A percentile compares a stretch with the other conserved stretches of the same genome.
Conservation (phyloP, 2,329 filamentous ascomycete species). For the Colletotrichum abscissum region DNA sequence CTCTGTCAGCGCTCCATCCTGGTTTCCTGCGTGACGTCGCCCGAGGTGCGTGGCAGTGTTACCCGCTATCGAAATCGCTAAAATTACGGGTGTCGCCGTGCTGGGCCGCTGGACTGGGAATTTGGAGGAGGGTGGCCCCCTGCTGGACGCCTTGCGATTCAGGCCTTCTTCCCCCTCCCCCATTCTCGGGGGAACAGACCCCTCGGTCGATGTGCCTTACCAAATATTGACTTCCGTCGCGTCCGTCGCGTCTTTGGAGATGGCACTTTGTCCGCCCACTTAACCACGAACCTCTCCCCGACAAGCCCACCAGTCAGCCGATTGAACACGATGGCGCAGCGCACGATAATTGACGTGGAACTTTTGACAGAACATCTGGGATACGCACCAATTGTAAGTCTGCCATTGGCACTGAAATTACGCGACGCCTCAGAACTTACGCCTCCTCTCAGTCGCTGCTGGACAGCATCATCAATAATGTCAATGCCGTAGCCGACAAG, state of each 20-base stretch:
- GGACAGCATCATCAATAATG: constrained; percentile 97
- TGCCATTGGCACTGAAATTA: constrained; percentile 5
- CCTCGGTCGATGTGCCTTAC: constrained; percentile 1
- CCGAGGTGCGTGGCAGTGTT: constrained; percentile 22
- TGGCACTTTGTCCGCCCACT: background rate
- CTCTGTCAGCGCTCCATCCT: constrained; percentile 33
- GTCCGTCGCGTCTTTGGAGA: constrained; percentile 31
- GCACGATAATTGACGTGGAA: constrained; percentile 64
- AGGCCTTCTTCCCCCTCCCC: constrained; percentile 4
- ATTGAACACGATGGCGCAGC: constrained; percentile 32
- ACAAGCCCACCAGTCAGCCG: background rate
- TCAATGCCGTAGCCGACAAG: constrained; percentile 93
- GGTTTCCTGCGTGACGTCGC: constrained; percentile 30
- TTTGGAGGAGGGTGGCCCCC: background rate
- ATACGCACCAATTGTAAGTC: constrained; percentile 87
- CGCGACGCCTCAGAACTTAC: constrained; percentile 22
- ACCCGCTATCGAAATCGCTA: constrained; percentile 12
- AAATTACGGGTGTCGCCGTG: background rate
- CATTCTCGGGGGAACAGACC: background rate
- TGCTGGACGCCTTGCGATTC: constrained; percentile 30
- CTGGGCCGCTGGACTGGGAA: constrained; percentile 3
- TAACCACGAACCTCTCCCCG: background rate
- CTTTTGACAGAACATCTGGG: constrained; percentile 96
- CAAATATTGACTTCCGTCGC: constrained; percentile 36
- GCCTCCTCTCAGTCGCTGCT: constrained; percentile 76